Evolutionary conservation across 768 basidiomycete species (phyloP).

Genomic region (Panaeolus papilionaceus): DNA sequence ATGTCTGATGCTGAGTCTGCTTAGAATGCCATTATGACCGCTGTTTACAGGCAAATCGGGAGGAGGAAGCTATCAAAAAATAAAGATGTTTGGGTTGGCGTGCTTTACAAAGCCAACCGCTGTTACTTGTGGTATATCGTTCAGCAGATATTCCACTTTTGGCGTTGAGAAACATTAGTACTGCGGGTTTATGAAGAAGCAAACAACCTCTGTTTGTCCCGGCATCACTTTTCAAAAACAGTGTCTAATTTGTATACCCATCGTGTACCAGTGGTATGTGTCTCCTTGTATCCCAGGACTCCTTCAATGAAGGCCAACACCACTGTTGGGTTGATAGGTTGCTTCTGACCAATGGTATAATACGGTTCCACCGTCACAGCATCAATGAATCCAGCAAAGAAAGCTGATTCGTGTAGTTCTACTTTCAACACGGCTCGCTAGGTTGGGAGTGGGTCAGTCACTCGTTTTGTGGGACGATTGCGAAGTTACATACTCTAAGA

Average conservation of each 20-base stretch:
- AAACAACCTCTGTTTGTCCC: no score
- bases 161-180: no score
- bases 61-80: no score
- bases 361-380: constrained; percentile 38
- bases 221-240: constrained; percentile 25
- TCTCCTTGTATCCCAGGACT: constrained; percentile 42
- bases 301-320: constrained; percentile 47
- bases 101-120: no score
- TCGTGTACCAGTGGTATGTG: constrained; percentile 36
- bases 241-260: constrained; percentile 39
- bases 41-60: no score
- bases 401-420: constrained; percentile 41
- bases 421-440: constrained; percentile 40
- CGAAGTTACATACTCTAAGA: constrained; percentile 29
- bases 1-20: no score
- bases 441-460: neutral
- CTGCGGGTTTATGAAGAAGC: no score
- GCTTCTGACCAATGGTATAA: constrained; percentile 3
- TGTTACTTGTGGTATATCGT: no score
- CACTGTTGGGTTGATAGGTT: constrained; percentile 38
- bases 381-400: constrained; percentile 41
- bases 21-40: no score
- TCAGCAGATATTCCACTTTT: no score
- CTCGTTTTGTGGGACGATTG: no score
- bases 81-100: no score